Evolutionary conservation across 2,329 filamentous ascomycete genomes (phyloP).

Genomic region (Fusarium poae): DNA sequence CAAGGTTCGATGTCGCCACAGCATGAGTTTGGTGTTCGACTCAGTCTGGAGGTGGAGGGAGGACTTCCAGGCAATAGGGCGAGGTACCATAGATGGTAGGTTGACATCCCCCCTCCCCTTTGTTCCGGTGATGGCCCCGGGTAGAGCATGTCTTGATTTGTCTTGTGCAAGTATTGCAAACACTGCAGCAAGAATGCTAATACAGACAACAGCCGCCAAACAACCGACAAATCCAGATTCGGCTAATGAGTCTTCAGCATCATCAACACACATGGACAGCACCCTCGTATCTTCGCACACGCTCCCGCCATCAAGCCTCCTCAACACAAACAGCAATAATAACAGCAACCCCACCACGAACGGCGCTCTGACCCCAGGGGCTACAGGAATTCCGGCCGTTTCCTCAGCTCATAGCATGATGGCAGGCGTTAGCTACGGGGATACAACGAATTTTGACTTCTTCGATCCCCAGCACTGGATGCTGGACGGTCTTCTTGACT

Average conservation of each 20-base stretch:
- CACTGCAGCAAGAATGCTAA: constrained; percentile 39
- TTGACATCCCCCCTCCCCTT: constrained; percentile 41
- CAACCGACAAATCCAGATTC: constrained; percentile 90
- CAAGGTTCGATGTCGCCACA: constrained; percentile 85
- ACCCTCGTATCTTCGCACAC: constrained; percentile 64
- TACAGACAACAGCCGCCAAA: constrained; percentile 71
- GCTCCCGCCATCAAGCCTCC: constrained; percentile 60
- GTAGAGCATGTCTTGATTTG: constrained; percentile 47
- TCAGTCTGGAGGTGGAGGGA: constrained; percentile 89
- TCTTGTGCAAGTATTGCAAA: constrained; percentile 38
- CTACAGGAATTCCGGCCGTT: constrained; percentile 59
- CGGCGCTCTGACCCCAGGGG: constrained; percentile 66
- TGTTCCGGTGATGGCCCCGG: constrained; percentile 25
- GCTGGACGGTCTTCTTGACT: constrained; percentile 85
- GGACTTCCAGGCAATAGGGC: constrained; percentile 79
- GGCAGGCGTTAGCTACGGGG: constrained; percentile 68
- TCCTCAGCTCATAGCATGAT: constrained; percentile 61
- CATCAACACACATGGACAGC: constrained; percentile 73
- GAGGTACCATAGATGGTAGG: constrained; percentile 78
- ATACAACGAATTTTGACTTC: constrained; percentile 83
- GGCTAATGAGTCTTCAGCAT: constrained; percentile 77
- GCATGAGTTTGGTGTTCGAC: constrained; percentile 87
- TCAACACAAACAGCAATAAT: constrained; percentile 48
- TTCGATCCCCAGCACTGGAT: constrained; percentile 96
- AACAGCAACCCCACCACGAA: constrained; percentile 53